These are phyloP conservation scores for Musa acuminata DNA, from an alignment of 176 grass and related monocot genomes.

Conservation along the genomic window DNA sequence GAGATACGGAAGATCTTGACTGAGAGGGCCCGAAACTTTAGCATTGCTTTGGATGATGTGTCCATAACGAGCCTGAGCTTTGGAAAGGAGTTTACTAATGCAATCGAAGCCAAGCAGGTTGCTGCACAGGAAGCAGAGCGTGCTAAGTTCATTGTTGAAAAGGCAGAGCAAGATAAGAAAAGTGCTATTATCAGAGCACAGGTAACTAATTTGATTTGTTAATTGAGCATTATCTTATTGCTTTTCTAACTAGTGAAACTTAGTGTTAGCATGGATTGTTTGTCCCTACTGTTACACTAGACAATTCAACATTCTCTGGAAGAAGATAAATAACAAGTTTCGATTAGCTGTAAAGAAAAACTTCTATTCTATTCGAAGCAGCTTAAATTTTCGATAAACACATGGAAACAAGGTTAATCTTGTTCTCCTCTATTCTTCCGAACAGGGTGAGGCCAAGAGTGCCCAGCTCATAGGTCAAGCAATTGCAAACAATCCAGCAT, in stretches of 20 bases:
- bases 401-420: background rate
- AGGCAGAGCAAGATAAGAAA: constrained; percentile 77
- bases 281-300: background rate
- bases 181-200: constrained; percentile 70
- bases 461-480: constrained; percentile 81
- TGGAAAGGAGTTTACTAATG: constrained; percentile 86
- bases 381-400: background rate
- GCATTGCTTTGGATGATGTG: constrained; percentile 84
- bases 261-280: background rate
- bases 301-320: too few relatives aligned
- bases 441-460: constrained; percentile 89
- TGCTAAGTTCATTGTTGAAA: constrained; percentile 86
- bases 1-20: constrained; percentile 95
- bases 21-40: constrained; percentile 85
- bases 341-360: too few relatives aligned
- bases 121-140: constrained; percentile 84
- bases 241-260: too few relatives aligned
- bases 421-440: background rate
- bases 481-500: constrained; percentile 73
- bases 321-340: too few relatives aligned
- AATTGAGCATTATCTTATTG: too few relatives aligned
- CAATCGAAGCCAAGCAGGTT: constrained; percentile 96
- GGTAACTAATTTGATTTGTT: constrained; percentile 15
- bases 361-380: too few relatives aligned
- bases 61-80: constrained; percentile 91